A percentile compares a stretch with the other conserved stretches of the same genome.
Conservation (phyloP, 176 grass and related monocot genomes). For the Musa troglodytarum region DNA sequence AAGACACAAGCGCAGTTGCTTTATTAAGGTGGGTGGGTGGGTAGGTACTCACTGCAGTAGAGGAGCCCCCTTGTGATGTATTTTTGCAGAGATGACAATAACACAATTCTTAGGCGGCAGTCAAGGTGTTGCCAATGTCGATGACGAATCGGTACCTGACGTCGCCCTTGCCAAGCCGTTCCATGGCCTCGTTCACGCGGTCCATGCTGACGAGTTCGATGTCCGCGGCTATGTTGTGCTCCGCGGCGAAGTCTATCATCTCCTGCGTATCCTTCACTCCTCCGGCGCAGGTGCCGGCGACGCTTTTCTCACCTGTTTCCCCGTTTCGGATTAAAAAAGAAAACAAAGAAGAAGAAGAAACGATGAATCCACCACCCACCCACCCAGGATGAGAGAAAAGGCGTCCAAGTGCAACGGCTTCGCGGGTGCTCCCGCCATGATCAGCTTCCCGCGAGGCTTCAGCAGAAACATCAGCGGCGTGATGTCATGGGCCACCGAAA, state of each 20-base stretch:
- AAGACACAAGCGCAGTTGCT: too few species aligned
- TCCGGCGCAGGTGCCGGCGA: neutral
- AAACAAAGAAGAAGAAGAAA: neutral
- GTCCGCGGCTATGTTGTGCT: slow-evolving; percentile 5
- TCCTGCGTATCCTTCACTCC: slow-evolving; percentile 1
- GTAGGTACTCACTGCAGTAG: too few species aligned
- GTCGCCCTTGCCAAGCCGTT: neutral
- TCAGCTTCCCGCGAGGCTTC: slow-evolving; percentile 10
- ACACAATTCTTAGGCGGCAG: neutral
- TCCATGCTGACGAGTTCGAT: slow-evolving; percentile 1
- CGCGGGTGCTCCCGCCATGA: slow-evolving; percentile 5
- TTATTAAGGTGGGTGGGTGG: too few species aligned
- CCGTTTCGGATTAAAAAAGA: neutral
- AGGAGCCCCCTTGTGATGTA: too few species aligned
- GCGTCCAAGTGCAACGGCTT: neutral
- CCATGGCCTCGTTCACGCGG: slow-evolving; percentile 8
- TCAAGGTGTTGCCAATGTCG: slow-evolving; percentile 1
- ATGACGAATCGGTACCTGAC: slow-evolving; percentile 6
- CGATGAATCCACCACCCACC: neutral
- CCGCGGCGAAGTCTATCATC: slow-evolving; percentile 10
- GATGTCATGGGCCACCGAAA: neutral
- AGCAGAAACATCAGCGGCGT: slow-evolving; percentile 1
- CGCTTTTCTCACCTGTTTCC: neutral
- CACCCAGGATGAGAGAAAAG: neutral
- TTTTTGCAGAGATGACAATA: too few species aligned